A percentile compares a stretch with the other conserved stretches of the same genome.
Conservation (phyloP, 164 flowering plant species). For the Hamamelis virginiana region DNA sequence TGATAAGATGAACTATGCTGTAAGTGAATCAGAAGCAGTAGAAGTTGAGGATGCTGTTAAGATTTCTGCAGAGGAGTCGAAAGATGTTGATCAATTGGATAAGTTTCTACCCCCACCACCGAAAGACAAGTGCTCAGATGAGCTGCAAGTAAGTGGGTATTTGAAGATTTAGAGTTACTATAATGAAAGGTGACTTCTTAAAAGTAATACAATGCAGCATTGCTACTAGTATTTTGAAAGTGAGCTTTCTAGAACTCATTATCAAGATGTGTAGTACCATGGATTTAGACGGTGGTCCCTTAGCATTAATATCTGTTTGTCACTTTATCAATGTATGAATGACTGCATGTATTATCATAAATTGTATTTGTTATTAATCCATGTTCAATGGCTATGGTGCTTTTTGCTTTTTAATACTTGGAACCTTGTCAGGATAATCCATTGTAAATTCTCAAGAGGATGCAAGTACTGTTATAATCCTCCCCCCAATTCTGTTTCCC, state of each 20-base stretch:
- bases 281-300: background rate
- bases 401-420: background rate
- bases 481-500: too few relatives aligned
- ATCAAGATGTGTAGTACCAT: background rate
- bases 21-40: slow-evolving; percentile 33
- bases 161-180: background rate
- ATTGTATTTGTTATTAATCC: background rate
- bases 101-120: slow-evolving; percentile 82
- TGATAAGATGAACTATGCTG: slow-evolving; percentile 24
- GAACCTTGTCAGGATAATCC: background rate
- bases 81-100: slow-evolving; percentile 57
- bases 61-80: slow-evolving; percentile 30
- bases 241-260: background rate
- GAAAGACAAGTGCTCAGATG: slow-evolving; percentile 63
- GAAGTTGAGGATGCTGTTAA: slow-evolving; percentile 31
- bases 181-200: background rate
- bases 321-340: background rate
- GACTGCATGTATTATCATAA: background rate
- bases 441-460: background rate
- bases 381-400: background rate
- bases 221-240: too few relatives aligned
- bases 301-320: background rate
- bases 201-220: background rate
- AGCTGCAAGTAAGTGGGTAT: slow-evolving; percentile 69
- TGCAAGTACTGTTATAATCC: background rate